A percentile compares a stretch with the other conserved stretches of the same genome.
These are phyloP conservation scores for Craspedostauros australis DNA, from an alignment of 108 stramenopile genomes.

Conservation along the genomic window DNA sequence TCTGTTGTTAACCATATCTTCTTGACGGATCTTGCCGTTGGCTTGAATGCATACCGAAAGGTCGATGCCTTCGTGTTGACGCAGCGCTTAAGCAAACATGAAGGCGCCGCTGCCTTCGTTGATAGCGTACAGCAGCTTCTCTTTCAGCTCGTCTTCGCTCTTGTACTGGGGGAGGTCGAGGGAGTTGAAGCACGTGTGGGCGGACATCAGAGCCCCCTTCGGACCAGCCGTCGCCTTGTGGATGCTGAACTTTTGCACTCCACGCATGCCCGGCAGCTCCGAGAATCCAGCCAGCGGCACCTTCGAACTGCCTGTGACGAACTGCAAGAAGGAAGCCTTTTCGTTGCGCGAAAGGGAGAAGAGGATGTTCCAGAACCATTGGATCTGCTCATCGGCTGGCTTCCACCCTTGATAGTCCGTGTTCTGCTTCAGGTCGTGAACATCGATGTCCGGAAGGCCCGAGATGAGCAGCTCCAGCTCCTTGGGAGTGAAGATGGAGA, in stretches of 20 bases:
- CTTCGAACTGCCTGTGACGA: slow-evolving; percentile 90
- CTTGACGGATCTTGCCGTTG: no score
- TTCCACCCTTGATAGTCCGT: slow-evolving; percentile 91
- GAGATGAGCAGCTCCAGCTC: slow-evolving; percentile 97
- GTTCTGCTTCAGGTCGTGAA: slow-evolving; percentile 86
- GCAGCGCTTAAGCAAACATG: slow-evolving; percentile 56
- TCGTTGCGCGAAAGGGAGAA: slow-evolving; percentile 81
- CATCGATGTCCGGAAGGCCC: slow-evolving; percentile 95
- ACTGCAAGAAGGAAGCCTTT: slow-evolving; percentile 91
- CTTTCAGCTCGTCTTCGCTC: slow-evolving; percentile 81
- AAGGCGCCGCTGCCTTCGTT: slow-evolving; percentile 85
- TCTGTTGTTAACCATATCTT: no score
- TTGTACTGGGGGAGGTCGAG: slow-evolving; percentile 90
- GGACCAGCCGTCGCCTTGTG: slow-evolving; percentile 73
- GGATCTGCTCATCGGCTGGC: slow-evolving; percentile 82
- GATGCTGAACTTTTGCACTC: slow-evolving; percentile 93
- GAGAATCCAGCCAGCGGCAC: slow-evolving; percentile 96
- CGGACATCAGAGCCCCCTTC: slow-evolving; percentile 80
- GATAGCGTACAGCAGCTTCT: slow-evolving; percentile 89
- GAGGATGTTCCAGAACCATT: slow-evolving; percentile 96
- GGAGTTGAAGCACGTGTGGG: slow-evolving; percentile 96
- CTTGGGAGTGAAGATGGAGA: slow-evolving; percentile 90
- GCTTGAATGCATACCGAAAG: no score
- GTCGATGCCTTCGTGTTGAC: background rate
- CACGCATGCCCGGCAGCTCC: slow-evolving; percentile 93